phyloP scores from a whole-genome alignment of 306 rosid genomes.

The Adenanthera pavonina region DNA sequence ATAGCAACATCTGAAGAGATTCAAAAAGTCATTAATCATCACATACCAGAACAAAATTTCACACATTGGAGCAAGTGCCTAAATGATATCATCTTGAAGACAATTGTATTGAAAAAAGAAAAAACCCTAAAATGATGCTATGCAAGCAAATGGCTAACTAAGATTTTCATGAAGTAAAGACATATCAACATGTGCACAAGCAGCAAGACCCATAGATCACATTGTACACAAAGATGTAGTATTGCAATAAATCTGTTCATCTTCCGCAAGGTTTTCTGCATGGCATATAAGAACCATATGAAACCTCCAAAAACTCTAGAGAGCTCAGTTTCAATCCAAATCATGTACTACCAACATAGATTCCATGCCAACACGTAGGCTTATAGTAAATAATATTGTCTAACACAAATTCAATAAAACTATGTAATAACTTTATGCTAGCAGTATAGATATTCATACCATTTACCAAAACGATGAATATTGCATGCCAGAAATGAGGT shows the following conservation, averaged over 20 bases:
- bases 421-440: constrained; percentile 10
- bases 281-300: neutral
- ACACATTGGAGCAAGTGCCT: neutral
- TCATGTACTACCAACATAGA: constrained; percentile 16
- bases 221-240: too few species aligned
- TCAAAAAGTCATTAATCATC: constrained; percentile 17
- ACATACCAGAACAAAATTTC: constrained; percentile 1
- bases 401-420: constrained; percentile 12
- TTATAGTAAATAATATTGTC: constrained; percentile 31
- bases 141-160: constrained; percentile 1
- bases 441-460: constrained; percentile 58
- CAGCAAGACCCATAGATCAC: neutral
- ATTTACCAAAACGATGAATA: constrained; percentile 84
- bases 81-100: constrained; percentile 1
- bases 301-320: neutral
- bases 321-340: constrained; percentile 34
- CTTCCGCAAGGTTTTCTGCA: neutral
- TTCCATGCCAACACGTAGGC: neutral
- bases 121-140: neutral
- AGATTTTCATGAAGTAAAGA: neutral
- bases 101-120: neutral
- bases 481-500: constrained; percentile 85
- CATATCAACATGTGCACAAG: neutral
- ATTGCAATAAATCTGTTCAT: neutral
- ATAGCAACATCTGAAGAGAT: neutral